A percentile compares a stretch with the other conserved stretches of the same genome.
Evolutionary conservation across 176 grass and related monocot species (phyloP).

Genomic region (Ananas comosus): DNA sequence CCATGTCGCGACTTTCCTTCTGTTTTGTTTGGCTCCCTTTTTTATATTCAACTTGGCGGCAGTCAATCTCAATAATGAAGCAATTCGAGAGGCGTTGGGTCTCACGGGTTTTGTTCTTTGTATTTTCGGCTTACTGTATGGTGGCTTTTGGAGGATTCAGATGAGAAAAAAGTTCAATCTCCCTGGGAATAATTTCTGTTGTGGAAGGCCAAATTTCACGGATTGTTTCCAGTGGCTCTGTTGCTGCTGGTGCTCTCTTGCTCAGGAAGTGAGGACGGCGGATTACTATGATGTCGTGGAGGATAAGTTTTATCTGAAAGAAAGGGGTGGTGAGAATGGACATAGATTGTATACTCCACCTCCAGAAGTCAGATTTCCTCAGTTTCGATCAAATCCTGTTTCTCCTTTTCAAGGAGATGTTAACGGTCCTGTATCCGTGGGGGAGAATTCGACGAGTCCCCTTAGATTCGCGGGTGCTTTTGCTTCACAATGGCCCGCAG

Average conservation of each 20-base stretch:
- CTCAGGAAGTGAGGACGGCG: constrained; percentile 61
- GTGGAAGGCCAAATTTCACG: constrained; percentile 31
- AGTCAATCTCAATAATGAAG: constrained; percentile 54
- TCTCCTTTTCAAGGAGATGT: constrained; percentile 9
- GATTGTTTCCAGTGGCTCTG: constrained; percentile 62
- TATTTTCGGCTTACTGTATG: constrained; percentile 51
- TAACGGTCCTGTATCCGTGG: constrained; percentile 1
- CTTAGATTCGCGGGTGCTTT: not conserved
- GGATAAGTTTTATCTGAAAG: constrained; percentile 14
- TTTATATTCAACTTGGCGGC: constrained; percentile 82
- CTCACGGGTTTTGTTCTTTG: constrained; percentile 49
- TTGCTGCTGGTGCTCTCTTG: constrained; percentile 54
- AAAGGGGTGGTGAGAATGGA: constrained; percentile 1
- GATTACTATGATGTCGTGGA: constrained; percentile 58
- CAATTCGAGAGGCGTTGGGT: constrained; percentile 31
- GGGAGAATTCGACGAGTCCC: constrained; percentile 9
- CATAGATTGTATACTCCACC: not conserved
- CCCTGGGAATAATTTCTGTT: constrained; percentile 36
- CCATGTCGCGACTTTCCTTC: constrained; percentile 57
- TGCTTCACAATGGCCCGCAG: constrained; percentile 3
- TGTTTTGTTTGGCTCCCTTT: constrained; percentile 69
- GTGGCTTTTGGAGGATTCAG: constrained; percentile 87
- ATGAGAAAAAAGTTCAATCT: constrained; percentile 65
- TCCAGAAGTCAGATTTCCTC: constrained; percentile 3
- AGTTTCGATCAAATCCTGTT: constrained; percentile 2